Percentiles rank a stretch among this genome's conserved stretches.
Conservation (phyloP, 1,284 basidiomycete species). For the Singerocomus inundabilis region DNA sequence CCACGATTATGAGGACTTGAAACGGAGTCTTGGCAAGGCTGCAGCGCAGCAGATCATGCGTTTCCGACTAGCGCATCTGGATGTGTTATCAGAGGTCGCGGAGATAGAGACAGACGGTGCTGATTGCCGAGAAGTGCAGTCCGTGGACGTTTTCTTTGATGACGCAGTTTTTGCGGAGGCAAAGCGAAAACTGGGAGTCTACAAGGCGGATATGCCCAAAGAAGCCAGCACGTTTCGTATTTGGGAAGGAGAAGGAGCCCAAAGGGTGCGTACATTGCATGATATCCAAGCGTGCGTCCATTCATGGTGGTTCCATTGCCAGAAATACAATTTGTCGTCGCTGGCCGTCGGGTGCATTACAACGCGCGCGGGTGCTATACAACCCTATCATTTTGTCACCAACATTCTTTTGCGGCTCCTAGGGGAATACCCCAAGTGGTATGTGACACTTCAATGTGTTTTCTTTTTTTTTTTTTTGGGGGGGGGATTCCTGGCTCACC, state of each 20-base stretch:
- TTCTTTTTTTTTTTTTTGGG: no score
- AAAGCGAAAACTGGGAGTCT: conserved; percentile 41
- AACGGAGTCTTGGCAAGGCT: conserved; percentile 43
- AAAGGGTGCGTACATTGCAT: conserved; percentile 31
- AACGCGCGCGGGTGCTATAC: conserved; percentile 50
- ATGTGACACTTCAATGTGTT: conserved; percentile 15
- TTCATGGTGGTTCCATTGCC: background rate
- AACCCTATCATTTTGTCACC: conserved; percentile 60
- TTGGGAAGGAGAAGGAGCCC: conserved; percentile 36
- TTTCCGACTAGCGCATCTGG: conserved; percentile 59
- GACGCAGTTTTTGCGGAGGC: conserved; percentile 38
- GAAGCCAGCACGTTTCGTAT: conserved; percentile 40
- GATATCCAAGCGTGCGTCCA: background rate
- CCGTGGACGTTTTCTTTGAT: conserved; percentile 49
- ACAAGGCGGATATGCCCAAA: conserved; percentile 44
- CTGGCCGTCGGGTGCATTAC: conserved; percentile 46
- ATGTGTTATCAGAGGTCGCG: conserved; percentile 46
- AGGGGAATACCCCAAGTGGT: conserved; percentile 40
- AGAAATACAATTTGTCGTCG: conserved; percentile 46
- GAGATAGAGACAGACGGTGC: conserved; percentile 44
- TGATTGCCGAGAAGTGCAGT: conserved; percentile 48
- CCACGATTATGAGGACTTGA: conserved; percentile 56
- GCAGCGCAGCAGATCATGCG: conserved; percentile 54
- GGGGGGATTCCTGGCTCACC: background rate
- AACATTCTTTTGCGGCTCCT: conserved; percentile 49